Evolutionary conservation across 1,139 yeast genomes (phyloP).

Genomic region (Geotrichum australiense): DNA sequence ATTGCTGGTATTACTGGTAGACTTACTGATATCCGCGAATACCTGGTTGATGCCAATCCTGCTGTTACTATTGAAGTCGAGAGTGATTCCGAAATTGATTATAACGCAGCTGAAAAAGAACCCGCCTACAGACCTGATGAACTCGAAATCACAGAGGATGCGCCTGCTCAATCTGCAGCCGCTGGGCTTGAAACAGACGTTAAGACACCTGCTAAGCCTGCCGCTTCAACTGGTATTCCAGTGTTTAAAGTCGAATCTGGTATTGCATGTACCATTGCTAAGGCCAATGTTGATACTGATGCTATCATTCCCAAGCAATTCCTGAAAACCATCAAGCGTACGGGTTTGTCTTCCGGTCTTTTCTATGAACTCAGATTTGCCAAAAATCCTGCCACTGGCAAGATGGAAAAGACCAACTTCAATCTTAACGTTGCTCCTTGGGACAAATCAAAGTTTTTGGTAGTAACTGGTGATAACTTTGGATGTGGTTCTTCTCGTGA

Average conservation of each 20-base stretch:
- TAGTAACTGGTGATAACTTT: slow-evolving; percentile 93
- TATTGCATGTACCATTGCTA: slow-evolving; percentile 86
- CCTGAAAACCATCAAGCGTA: slow-evolving; percentile 92
- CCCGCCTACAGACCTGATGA: slow-evolving; percentile 37
- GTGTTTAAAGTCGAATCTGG: slow-evolving; percentile 72
- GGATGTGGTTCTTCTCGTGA: slow-evolving; percentile 99
- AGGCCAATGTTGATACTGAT: slow-evolving; percentile 95
- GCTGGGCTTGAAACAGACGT: slow-evolving; percentile 24
- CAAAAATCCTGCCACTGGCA: slow-evolving; percentile 57
- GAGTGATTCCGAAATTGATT: slow-evolving; percentile 44
- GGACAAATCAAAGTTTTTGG: slow-evolving; percentile 69
- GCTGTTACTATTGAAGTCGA: slow-evolving; percentile 48
- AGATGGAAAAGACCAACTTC: slow-evolving; percentile 78
- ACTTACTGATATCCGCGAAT: slow-evolving; percentile 83
- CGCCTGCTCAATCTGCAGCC: slow-evolving; percentile 24
- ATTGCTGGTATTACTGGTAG: slow-evolving; percentile 94
- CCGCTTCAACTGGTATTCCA: slow-evolving; percentile 55
- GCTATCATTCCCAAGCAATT: slow-evolving; percentile 98
- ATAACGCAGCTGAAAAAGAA: slow-evolving; percentile 60
- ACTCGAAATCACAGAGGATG: slow-evolving; percentile 24
- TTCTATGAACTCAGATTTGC: slow-evolving; percentile 83
- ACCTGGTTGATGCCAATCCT: slow-evolving; percentile 57
- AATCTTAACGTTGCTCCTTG: slow-evolving; percentile 80
- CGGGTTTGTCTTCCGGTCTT: slow-evolving; percentile 82
- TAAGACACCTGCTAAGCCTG: slow-evolving; percentile 33